Evolutionary conservation across 305 asterid genomes (phyloP), one percentile per base, ranked within the genome.

Genomic region (Fraxinus velutina): DNA sequence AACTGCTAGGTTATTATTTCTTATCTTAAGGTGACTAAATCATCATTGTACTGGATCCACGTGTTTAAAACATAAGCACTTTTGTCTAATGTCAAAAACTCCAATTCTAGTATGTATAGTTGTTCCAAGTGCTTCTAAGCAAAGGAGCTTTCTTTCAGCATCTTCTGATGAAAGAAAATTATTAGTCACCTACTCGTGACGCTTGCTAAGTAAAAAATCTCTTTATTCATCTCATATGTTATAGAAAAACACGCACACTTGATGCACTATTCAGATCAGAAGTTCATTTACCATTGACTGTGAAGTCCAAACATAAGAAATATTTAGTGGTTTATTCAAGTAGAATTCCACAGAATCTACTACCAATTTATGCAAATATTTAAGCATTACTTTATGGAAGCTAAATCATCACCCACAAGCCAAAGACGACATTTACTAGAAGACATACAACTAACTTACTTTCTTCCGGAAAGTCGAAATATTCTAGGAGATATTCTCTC

Each of bases 401-500:
- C 60, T 75, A 64, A 55, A 71, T 79, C 79, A 82, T 55, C 52
- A 74, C 3, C 64, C 22, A 57, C 76, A 79, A 81, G 76, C 77
- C 77, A 72, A 60, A 36, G 12, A 22, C 17, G 15, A 33, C 1
- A 77, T 37, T 77, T 60, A 85, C 39, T 19, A 76, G 42, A 80
- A 74, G 37, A 37, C 68, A 57, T 52, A 64, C 62, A 80, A 78
- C 70, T 6, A 5, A 88, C 93, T 90, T 87, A 93, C 98, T 79
- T 78, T 92, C 97, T 57, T 91, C 98, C 2, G 93, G 91, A 83
- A 82, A 94, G 87, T 93, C 97, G 22, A 71, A 81, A 81, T 92
- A 94, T 36, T 88, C 85, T 83, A 89, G 76, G 52, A 57, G 29
- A 81, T 78, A 73, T 42, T 64, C 77, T 73, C 66, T 19, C 12